These are phyloP conservation scores for Leccinum subrobustum DNA, from an alignment of 1,284 basidiomycete genomes.

Conservation along the genomic window DNA sequence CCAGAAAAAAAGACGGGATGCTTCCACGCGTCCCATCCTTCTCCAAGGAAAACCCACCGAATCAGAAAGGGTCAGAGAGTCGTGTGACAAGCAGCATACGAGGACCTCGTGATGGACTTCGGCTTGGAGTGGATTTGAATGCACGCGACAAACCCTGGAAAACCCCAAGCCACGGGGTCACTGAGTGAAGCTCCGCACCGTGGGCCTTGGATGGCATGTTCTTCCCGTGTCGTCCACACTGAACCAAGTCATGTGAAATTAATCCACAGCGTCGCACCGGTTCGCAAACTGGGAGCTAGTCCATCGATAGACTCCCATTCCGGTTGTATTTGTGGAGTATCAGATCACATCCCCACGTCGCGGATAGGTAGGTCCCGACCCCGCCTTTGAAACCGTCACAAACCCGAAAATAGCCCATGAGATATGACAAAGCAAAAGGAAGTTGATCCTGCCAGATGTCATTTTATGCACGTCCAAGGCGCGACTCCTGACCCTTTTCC, in stretches of 20 bases:
- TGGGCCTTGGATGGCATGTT: slow-evolving; percentile 12
- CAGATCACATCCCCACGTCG: slow-evolving; percentile 20
- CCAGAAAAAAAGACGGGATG: neutral
- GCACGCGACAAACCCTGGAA: slow-evolving; percentile 7
- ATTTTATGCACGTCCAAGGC: slow-evolving; percentile 17
- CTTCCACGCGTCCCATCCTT: neutral
- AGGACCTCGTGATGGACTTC: slow-evolving; percentile 2
- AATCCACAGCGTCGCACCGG: slow-evolving; percentile 10
- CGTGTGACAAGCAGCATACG: slow-evolving; percentile 14
- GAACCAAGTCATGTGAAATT: slow-evolving; percentile 6
- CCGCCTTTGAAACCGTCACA: slow-evolving; percentile 20
- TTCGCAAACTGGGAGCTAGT: slow-evolving; percentile 5
- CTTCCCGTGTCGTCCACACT: slow-evolving; percentile 11
- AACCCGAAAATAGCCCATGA: slow-evolving; percentile 20
- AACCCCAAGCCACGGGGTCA: slow-evolving; percentile 2
- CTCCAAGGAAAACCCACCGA: slow-evolving; percentile 3
- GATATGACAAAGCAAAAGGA: slow-evolving; percentile 6
- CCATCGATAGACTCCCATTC: slow-evolving; percentile 10
- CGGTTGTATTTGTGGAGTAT: slow-evolving; percentile 7
- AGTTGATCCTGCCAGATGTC: slow-evolving; percentile 2
- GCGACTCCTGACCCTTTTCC: slow-evolving; percentile 32
- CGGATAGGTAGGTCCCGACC: slow-evolving; percentile 19
- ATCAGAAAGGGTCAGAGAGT: slow-evolving; percentile 13
- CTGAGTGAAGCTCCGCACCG: slow-evolving; percentile 1
- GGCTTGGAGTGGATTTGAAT: neutral